Base-by-base conservation (phyloP, 768 basidiomycete genomes). In the Chalciporus chontae region DNA sequence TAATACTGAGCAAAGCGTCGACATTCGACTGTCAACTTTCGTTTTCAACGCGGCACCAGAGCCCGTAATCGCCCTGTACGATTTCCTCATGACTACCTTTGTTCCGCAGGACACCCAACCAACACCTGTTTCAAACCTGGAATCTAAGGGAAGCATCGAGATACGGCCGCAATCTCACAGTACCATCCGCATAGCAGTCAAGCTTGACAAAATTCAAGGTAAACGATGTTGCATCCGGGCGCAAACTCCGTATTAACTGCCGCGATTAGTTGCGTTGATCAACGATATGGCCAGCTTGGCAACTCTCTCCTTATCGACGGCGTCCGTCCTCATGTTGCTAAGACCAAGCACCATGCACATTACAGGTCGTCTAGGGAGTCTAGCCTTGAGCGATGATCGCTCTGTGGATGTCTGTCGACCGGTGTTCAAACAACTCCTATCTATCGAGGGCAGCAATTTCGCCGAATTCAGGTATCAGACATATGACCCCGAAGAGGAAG, bases 81-180 rank as follows among this genome's bases (percentile, higher is more conserved):
- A 98, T 70, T 97, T 95, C 71, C 81, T 99, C 68, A 94, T 99
- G 87, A 87, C 89, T 3, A 97, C 96, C 0, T 99, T 99, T 68
- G 89, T 92, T 9, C 81, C 87, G 8, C 62, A 41, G 34, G 47
- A 56, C 11, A 47, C 52, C 34, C 40, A 52, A 5, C 47, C 57
- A 11, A 40, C 37, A 17, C 48, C 49, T 19, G 37, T 45, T 6
- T 52, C 54, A 38, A 42, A 34, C 43, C 41, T 27, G 15, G 63
- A 60, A 43, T 37, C 55, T 27, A 27, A 15, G 1, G 53, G 29
- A 31, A 36, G 44, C 10, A 34, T 39, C 1, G 44, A 15, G n/a
- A 34, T 7, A 39, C 47, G 31, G 43, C 48, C 52, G 18, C 56
- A 17, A 39, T 45, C 63, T 2, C 41, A 67, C 39, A 78, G 78